A percentile compares a stretch with the other conserved stretches of the same genome.
phyloP scores from a whole-genome alignment of 1,284 basidiomycete genomes.

The Pseudozyma sp. region DNA sequence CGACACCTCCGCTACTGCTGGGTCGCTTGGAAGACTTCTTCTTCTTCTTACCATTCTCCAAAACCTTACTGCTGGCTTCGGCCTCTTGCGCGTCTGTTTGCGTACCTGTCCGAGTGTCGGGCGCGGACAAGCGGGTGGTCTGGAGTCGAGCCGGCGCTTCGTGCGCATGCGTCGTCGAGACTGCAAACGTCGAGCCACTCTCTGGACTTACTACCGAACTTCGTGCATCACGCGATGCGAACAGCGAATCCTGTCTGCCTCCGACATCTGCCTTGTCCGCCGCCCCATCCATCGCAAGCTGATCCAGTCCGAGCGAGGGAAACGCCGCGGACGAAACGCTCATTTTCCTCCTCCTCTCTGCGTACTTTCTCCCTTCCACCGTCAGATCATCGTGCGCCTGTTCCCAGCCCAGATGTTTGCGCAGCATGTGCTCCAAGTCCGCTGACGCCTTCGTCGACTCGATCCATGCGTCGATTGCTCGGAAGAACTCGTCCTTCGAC shows the following conservation, averaged over 20 bases:
- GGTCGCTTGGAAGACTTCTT: constrained; percentile 24
- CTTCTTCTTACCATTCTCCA: constrained; percentile 14
- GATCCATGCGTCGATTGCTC: constrained; percentile 43
- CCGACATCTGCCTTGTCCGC: background rate
- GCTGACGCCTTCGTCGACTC: constrained; percentile 23
- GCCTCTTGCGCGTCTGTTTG: background rate
- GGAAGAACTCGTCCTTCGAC: constrained; percentile 39
- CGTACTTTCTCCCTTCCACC: constrained; percentile 50
- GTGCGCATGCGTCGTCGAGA: constrained; percentile 24
- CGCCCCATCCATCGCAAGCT: constrained; percentile 6
- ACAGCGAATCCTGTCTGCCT: background rate
- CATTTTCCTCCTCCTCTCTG: constrained; percentile 49
- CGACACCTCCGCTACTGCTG: constrained; percentile 19
- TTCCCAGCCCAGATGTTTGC: constrained; percentile 49
- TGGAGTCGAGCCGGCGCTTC: constrained; percentile 47
- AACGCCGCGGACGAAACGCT: constrained; percentile 19
- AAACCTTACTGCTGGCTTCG: constrained; percentile 2
- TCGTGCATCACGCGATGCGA: background rate
- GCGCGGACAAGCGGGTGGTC: constrained; percentile 23
- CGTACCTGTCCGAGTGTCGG: background rate
- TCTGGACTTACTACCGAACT: background rate
- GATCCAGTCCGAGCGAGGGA: constrained; percentile 20
- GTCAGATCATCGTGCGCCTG: constrained; percentile 47
- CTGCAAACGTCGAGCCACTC: constrained; percentile 12
- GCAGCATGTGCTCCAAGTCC: constrained; percentile 39